Evolutionary conservation across 2,329 filamentous ascomycete species (phyloP).

Genomic region (Thelonectria blattea): DNA sequence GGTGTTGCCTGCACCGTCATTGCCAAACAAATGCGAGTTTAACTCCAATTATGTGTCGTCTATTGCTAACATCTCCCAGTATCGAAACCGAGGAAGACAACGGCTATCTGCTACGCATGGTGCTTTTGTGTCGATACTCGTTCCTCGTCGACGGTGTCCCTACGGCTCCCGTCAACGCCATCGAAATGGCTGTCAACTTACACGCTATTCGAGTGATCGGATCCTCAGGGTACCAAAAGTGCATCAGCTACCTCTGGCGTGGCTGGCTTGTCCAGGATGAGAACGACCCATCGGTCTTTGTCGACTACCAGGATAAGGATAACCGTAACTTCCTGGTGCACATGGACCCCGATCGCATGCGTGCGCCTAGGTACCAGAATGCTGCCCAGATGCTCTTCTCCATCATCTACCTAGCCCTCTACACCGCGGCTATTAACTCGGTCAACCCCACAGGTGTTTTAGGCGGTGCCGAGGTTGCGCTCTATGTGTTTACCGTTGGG

Average conservation of each 20-base stretch:
- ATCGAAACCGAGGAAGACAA: no score
- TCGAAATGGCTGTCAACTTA: conserved; percentile 92
- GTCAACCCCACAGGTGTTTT: conserved; percentile 86
- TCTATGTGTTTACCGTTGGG: conserved; percentile 91
- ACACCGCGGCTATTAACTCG: conserved; percentile 91
- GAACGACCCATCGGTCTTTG: conserved; percentile 84
- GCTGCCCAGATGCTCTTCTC: conserved; percentile 85
- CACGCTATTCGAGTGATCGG: conserved; percentile 90
- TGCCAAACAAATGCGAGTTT: conserved; percentile 72
- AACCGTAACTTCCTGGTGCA: conserved; percentile 80
- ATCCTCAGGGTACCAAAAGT: conserved; percentile 94
- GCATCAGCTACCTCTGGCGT: conserved; percentile 88
- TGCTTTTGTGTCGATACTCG: no score
- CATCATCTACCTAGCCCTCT: conserved; percentile 81
- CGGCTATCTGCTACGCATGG: no score
- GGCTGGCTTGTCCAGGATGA: conserved; percentile 98
- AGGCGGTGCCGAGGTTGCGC: conserved; percentile 79
- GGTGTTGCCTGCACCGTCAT: conserved; percentile 88
- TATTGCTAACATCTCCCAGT: no score
- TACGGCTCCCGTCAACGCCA: conserved; percentile 80
- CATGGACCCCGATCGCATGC: conserved; percentile 93
- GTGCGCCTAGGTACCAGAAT: conserved; percentile 92
- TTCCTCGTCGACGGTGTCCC: no score
- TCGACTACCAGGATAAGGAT: conserved; percentile 84
- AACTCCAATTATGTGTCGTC: no score